Conservation (phyloP, 1,139 yeast species). For the Trichomonascaceae sp. region DNA sequence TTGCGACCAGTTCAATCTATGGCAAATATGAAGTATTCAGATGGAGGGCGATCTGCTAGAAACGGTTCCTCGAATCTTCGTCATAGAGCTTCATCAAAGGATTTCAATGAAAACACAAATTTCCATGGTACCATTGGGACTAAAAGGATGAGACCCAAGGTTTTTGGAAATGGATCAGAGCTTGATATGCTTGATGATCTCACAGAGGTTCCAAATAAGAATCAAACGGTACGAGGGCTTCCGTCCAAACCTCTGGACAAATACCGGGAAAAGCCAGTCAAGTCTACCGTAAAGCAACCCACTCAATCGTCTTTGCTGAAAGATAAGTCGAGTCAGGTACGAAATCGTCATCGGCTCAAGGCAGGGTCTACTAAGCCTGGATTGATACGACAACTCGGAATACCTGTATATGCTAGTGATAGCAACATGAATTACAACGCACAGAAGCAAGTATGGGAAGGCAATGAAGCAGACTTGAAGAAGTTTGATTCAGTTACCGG, state of each 20-base stretch:
- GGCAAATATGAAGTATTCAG: slow-evolving; percentile 14
- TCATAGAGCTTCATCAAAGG: neutral
- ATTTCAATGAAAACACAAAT: neutral
- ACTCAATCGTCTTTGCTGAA: slow-evolving; percentile 3
- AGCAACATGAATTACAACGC: slow-evolving; percentile 53
- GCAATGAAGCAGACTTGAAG: slow-evolving; percentile 54
- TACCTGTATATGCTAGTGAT: slow-evolving; percentile 25
- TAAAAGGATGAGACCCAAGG: slow-evolving; percentile 7
- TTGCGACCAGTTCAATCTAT: slow-evolving; percentile 22
- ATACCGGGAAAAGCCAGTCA: slow-evolving; percentile 16
- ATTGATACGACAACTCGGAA: slow-evolving; percentile 33
- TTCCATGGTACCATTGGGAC: neutral
- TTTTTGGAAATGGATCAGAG: slow-evolving; percentile 33
- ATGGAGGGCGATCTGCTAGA: slow-evolving; percentile 4
- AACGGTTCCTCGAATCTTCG: neutral
- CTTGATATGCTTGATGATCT: slow-evolving; percentile 31
- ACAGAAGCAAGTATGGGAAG: slow-evolving; percentile 54
- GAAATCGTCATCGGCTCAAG: slow-evolving; percentile 6
- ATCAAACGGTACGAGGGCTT: slow-evolving; percentile 7
- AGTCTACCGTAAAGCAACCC: slow-evolving; percentile 1
- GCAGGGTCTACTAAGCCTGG: slow-evolving; percentile 18
- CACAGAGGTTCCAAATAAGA: slow-evolving; percentile 15
- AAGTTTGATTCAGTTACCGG: slow-evolving; percentile 39
- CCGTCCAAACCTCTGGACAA: slow-evolving; percentile 13
- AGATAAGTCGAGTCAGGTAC: slow-evolving; percentile 9